These are phyloP conservation scores for Davidsoniella neocaledoniae DNA, from an alignment of 2,329 filamentous ascomycete species.

Conservation along the genomic window DNA sequence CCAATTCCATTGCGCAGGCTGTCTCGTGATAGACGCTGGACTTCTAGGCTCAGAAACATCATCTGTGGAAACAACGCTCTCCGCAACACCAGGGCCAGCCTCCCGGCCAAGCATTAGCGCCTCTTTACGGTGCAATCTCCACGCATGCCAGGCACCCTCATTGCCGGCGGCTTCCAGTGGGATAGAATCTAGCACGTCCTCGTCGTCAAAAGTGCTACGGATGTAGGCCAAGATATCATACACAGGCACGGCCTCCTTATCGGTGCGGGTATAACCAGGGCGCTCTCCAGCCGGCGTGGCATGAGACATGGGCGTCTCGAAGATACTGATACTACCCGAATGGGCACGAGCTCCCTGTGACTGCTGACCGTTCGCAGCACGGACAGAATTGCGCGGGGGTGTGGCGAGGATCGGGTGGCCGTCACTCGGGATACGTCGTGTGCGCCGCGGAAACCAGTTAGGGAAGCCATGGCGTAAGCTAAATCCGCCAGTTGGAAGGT, in stretches of 20 bases:
- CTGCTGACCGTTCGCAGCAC: not conserved
- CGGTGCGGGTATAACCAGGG: constrained; percentile 26
- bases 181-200: constrained; percentile 58
- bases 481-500: constrained; percentile 76
- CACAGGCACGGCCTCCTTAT: constrained; percentile 32
- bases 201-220: constrained; percentile 64
- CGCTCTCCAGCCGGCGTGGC: constrained; percentile 14
- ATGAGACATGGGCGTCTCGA: constrained; percentile 9
- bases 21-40: constrained; percentile 20
- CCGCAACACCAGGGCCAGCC: not conserved
- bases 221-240: constrained; percentile 66
- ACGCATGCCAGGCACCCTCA: constrained; percentile 84
- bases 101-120: constrained; percentile 22
- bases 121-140: constrained; percentile 50
- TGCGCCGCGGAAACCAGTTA: constrained; percentile 60
- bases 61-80: constrained; percentile 7
- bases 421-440: constrained; percentile 22
- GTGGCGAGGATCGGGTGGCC: constrained; percentile 14
- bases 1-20: constrained; percentile 89
- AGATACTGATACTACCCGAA: constrained; percentile 9
- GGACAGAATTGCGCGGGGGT: constrained; percentile 10
- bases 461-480: constrained; percentile 83
- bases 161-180: constrained; percentile 74
- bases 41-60: constrained; percentile 8
- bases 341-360: not conserved